These are phyloP conservation scores for Magnolia sinica DNA, from an alignment of 164 flowering plant genomes.

Conservation along the genomic window DNA sequence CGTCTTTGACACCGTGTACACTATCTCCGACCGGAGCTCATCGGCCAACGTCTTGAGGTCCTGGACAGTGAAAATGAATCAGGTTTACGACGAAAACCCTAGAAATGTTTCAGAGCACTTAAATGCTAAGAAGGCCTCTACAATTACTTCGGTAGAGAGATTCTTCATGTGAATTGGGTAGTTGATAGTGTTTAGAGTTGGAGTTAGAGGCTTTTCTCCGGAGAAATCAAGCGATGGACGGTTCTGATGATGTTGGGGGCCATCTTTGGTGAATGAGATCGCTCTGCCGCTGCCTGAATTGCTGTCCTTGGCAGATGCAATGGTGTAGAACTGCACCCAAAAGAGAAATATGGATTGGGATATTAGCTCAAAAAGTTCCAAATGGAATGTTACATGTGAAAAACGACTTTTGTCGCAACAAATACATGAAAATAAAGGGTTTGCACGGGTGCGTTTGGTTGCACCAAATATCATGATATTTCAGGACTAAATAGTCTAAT, in stretches of 20 bases:
- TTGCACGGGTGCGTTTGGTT: too few relatives aligned
- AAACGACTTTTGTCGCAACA: too few relatives aligned
- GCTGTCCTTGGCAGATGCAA: not conserved
- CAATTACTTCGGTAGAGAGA: constrained; percentile 8
- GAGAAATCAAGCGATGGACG: not conserved
- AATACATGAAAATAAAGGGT: too few relatives aligned
- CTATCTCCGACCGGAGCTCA: constrained; percentile 43
- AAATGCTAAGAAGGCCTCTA: not conserved
- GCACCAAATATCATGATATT: too few relatives aligned
- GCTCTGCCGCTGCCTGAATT: not conserved
- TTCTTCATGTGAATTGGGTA: constrained; percentile 16
- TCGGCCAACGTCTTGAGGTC: constrained; percentile 34
- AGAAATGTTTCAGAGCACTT: not conserved
- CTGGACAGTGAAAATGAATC: constrained; percentile 9
- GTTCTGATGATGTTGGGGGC: not conserved
- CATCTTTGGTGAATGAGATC: not conserved
- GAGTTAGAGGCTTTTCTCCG: constrained; percentile 18
- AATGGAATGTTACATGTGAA: too few relatives aligned
- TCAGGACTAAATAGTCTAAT: too few relatives aligned
- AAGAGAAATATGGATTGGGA: not conserved
- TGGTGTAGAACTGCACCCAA: not conserved
- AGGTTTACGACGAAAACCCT: not conserved
- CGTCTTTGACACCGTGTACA: constrained; percentile 38
- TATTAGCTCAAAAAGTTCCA: not conserved
- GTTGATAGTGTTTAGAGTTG: constrained; percentile 8